Evolutionary conservation across 352 stramenopile genomes (phyloP).

Genomic region (Peronospora tabacina): DNA sequence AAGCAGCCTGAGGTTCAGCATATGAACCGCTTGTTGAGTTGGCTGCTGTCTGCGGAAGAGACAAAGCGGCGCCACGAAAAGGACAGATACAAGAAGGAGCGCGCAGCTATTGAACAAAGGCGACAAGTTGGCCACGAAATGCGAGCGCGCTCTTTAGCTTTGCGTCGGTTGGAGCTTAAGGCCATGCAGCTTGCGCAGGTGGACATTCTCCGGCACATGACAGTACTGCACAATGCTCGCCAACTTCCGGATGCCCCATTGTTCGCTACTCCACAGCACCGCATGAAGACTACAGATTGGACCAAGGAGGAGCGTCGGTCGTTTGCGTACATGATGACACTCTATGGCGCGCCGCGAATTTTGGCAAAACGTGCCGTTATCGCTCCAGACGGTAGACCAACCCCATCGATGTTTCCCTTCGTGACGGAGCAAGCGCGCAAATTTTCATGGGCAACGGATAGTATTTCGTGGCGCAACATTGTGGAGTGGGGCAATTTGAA

Average conservation of each 20-base stretch:
- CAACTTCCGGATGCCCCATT: slow-evolving; percentile 45
- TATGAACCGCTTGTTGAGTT: slow-evolving; percentile 84
- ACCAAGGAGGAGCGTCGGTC: slow-evolving; percentile 79
- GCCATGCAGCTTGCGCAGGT: slow-evolving; percentile 79
- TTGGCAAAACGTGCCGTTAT: slow-evolving; percentile 52
- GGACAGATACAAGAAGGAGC: slow-evolving; percentile 73
- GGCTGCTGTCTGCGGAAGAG: slow-evolving; percentile 80
- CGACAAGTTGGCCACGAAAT: slow-evolving; percentile 66
- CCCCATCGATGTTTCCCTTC: slow-evolving; percentile 25
- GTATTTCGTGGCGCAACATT: slow-evolving; percentile 76
- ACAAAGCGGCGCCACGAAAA: slow-evolving; percentile 77
- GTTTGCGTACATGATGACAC: slow-evolving; percentile 69
- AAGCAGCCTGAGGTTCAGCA: slow-evolving; percentile 85
- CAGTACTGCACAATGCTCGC: slow-evolving; percentile 53
- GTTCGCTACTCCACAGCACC: slow-evolving; percentile 36
- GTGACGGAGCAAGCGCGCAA: slow-evolving; percentile 30
- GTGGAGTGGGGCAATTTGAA: slow-evolving; percentile 77
- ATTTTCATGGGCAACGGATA: slow-evolving; percentile 75
- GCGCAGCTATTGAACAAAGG: slow-evolving; percentile 55
- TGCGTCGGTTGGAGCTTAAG: slow-evolving; percentile 77
- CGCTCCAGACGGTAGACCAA: slow-evolving; percentile 20
- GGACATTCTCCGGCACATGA: slow-evolving; percentile 66
- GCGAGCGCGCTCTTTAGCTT: slow-evolving; percentile 44
- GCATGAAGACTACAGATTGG: slow-evolving; percentile 76
- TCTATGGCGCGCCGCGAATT: slow-evolving; percentile 71